Evolutionary conservation across 805 yeast species (phyloP).

Genomic region (Wickerhamomyces bisporus): DNA sequence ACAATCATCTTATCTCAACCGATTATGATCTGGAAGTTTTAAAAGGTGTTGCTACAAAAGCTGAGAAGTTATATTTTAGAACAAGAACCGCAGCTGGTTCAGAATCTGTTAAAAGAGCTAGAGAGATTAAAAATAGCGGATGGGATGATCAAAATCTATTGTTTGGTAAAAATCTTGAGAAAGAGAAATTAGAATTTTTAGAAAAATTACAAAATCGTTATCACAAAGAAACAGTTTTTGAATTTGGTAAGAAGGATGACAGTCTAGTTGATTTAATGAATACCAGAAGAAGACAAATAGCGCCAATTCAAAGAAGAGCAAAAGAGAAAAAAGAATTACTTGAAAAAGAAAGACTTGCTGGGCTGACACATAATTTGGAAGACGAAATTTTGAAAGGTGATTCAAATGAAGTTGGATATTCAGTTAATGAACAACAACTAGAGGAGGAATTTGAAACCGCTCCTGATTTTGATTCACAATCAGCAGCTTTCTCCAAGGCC

Average conservation of each 20-base stretch:
- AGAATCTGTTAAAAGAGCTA: conserved; percentile 81
- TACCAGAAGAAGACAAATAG: conserved; percentile 78
- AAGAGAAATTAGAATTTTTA: conserved; percentile 67
- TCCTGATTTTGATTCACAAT: conserved; percentile 26
- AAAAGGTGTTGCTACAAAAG: conserved; percentile 72
- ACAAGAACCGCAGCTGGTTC: conserved; percentile 83
- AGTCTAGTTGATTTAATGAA: conserved; percentile 81
- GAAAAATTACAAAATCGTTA: conserved; percentile 64
- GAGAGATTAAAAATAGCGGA: conserved; percentile 65
- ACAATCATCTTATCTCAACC: conserved; percentile 50
- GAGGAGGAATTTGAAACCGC: conserved; percentile 37
- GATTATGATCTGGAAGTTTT: conserved; percentile 65
- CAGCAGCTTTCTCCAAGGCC: conserved; percentile 12
- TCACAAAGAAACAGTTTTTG: conserved; percentile 89
- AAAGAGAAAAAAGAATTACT: conserved; percentile 60
- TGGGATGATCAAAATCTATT: conserved; percentile 89
- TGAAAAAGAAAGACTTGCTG: conserved; percentile 71
- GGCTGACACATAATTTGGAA: conserved; percentile 66
- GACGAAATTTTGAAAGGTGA: conserved; percentile 62
- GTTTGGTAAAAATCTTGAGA: conserved; percentile 71
- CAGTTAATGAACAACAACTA: conserved; percentile 36
- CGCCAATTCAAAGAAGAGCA: conserved; percentile 79
- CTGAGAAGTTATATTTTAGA: conserved; percentile 81
- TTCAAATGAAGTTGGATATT: conserved; percentile 42
- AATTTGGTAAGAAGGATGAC: conserved; percentile 64